Conservation (phyloP, 2,329 filamentous ascomycete species). For the Cordyceps militaris region DNA sequence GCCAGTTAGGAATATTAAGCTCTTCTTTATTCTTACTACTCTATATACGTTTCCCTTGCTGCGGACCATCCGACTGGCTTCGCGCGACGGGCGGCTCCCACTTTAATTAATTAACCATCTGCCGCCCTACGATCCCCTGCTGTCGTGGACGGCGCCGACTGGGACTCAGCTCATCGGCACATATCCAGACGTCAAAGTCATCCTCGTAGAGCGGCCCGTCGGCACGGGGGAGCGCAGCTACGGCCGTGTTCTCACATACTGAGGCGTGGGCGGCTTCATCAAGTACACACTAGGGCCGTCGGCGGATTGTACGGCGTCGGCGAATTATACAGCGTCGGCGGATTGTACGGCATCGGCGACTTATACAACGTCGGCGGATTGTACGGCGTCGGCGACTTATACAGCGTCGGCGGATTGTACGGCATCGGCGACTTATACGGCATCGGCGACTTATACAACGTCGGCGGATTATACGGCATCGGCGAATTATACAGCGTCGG, state of each 20-base stretch:
- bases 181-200: conserved; percentile 19
- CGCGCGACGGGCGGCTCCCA: not conserved
- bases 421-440: not conserved
- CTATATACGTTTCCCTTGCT: not conserved
- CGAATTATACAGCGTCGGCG: not conserved
- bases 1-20: too few species aligned
- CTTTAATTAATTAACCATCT: too few species aligned
- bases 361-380: not conserved
- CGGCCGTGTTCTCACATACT: conserved; percentile 17
- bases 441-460: not conserved
- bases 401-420: not conserved
- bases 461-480: not conserved
- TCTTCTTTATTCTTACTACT: too few species aligned
- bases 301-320: conserved; percentile 6
- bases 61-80: not conserved
- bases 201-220: conserved; percentile 18
- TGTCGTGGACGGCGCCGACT: conserved; percentile 4
- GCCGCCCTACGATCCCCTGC: not conserved
- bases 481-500: too few species aligned
- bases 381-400: not conserved
- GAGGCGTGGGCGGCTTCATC: not conserved
- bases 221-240: conserved; percentile 17
- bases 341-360: not conserved
- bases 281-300: conserved; percentile 17
- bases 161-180: conserved; percentile 2